A percentile compares a stretch with the other conserved stretches of the same genome.
These are phyloP conservation scores for Lasiosphaeria ovina DNA, from an alignment of 495 filamentous ascomycete genomes.

Conservation along the genomic window DNA sequence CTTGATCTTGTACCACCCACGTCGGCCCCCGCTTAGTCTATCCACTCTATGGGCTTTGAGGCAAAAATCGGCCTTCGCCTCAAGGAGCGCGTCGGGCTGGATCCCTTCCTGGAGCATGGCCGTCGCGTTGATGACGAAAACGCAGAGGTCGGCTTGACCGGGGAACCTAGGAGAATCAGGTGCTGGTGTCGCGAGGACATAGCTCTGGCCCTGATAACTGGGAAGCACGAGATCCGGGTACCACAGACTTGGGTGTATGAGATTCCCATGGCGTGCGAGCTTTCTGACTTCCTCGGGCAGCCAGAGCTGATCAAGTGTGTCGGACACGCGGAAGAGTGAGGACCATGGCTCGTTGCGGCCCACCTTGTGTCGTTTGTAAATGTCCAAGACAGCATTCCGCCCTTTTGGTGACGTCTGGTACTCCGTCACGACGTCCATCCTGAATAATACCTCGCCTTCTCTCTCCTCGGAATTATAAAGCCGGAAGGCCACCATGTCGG, in stretches of 20 bases:
- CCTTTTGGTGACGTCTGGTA: not conserved
- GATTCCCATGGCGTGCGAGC: not conserved
- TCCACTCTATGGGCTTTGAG: not conserved
- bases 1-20: not conserved
- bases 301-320: conserved; percentile 5
- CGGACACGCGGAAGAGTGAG: conserved; percentile 2
- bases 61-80: not conserved
- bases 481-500: not conserved
- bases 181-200: not conserved
- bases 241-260: not conserved
- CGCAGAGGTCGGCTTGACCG: not conserved
- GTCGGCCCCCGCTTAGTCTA: not conserved
- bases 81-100: not conserved
- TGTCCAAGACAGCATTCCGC: not conserved
- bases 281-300: not conserved
- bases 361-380: conserved; percentile 9
- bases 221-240: not conserved
- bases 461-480: not conserved
- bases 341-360: conserved; percentile 9
- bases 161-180: not conserved
- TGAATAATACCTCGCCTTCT: not conserved
- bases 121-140: not conserved
- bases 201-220: not conserved
- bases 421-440: not conserved
- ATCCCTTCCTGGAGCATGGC: not conserved